Evolutionary conservation across 129 eudicot genomes (phyloP).

Genomic region (Erigeron canadensis): DNA sequence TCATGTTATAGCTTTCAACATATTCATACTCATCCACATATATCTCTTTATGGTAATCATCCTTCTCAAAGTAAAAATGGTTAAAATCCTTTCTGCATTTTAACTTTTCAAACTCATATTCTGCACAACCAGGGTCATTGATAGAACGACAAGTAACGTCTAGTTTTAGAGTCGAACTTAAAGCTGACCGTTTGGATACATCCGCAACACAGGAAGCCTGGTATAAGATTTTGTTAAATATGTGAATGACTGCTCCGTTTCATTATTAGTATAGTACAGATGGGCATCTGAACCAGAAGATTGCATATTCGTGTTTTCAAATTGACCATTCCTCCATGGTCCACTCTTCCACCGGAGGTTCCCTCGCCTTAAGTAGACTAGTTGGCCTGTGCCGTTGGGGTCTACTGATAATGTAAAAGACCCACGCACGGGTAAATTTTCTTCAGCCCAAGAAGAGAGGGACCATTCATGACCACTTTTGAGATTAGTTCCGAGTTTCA

Average conservation of each 20-base stretch:
- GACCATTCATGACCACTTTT: constrained; percentile 45
- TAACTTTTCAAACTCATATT: constrained; percentile 17
- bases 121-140: constrained; percentile 32
- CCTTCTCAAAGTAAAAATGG: fast-evolving
- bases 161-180: background rate
- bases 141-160: background rate
- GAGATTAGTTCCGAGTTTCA: constrained; percentile 50
- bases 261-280: too few species aligned
- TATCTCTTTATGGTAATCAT: too few species aligned
- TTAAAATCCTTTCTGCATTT: constrained; percentile 32
- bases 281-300: constrained; percentile 3
- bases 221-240: too few species aligned
- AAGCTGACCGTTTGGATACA: constrained; percentile 25
- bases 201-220: constrained; percentile 26
- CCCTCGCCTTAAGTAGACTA: constrained; percentile 27
- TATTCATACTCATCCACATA: constrained; percentile 31
- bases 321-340: constrained; percentile 33
- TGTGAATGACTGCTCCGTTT: too few species aligned
- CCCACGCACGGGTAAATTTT: background rate
- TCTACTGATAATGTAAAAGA: constrained; percentile 11
- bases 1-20: constrained; percentile 29
- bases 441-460: background rate
- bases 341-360: constrained; percentile 39
- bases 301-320: constrained; percentile 9
- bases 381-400: constrained; percentile 20